Evolutionary conservation across 129 eudicot genomes (phyloP), one percentile per base, ranked within the genome.

Genomic region (Cynara cardunculus): DNA sequence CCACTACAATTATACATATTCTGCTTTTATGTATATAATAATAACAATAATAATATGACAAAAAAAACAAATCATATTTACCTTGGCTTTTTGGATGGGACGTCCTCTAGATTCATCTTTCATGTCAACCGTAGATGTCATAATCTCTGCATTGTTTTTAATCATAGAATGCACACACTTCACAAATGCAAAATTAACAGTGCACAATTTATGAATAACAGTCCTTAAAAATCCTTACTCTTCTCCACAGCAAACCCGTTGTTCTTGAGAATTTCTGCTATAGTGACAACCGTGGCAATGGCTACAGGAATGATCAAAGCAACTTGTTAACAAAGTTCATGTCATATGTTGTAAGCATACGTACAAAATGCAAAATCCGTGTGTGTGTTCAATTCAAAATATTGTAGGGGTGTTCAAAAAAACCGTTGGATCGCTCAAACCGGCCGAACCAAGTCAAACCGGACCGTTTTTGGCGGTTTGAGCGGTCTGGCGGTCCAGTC

Each of bases 241-340:
- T 88, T 94, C 87, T 94, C 98, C 69, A 87, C 87, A 30, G 96
- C 98, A 37, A 82, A 89, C 73, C 95, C 98, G 68, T 88, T 88
- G 78, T 94, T 94, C 81, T 94, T 94, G 31, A 94, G 87, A 76
- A 94, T 94, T 79, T 94, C 97, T 25, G 97, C 93, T 77, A 94
- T 71, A 7, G 90, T 88, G 59, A 94, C 97, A 44, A 91, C 98
- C 4, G 97, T 94, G 5, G 97, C 90, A 74, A 94, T 91, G 62
- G 97, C 98, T 94, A 93, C 87, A 89, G 1, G 73, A 9, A 70
- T 73, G 74, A 81, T 66, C 71, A 69, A 37, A 73, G 28, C 28
- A 69, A 32, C 24, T 68, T 56, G 18, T 41, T 1, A 41, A 41
- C 53, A 12, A 41, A 41, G 14, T 41, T 41, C 12, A 11, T 31